A percentile compares a stretch with the other conserved stretches of the same genome.
These are phyloP conservation scores for Eucalyptus albens DNA, from an alignment of 345 rosid species.

Conservation along the genomic window DNA sequence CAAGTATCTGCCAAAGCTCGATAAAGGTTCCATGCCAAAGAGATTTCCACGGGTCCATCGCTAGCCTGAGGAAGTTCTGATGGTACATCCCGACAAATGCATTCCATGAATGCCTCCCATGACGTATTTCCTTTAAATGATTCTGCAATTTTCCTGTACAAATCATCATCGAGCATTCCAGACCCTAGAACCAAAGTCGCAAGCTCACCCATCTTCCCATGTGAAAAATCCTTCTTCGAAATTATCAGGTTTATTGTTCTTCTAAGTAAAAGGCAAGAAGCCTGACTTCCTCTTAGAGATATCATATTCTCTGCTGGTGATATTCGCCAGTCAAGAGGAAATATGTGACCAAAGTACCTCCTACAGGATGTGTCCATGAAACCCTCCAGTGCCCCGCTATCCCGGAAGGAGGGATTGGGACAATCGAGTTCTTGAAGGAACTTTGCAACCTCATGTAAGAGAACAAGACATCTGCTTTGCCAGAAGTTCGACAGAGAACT, in stretches of 20 bases:
- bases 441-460: conserved; percentile 14
- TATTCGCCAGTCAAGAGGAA: conserved; percentile 13
- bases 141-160: not conserved
- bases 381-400: not conserved
- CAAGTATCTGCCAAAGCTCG: conserved; percentile 15
- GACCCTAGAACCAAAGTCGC: conserved; percentile 31
- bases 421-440: conserved; percentile 12
- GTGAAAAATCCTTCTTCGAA: not conserved
- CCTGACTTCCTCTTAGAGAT: conserved; percentile 13
- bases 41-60: not conserved
- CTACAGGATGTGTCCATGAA: not conserved
- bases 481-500: conserved; percentile 7
- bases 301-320: conserved; percentile 12
- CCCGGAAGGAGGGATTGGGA: not conserved
- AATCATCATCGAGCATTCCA: not conserved
- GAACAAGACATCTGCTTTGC: conserved; percentile 1
- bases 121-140: not conserved
- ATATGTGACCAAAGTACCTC: conserved; percentile 4
- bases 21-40: conserved; percentile 2
- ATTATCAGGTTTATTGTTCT: not conserved
- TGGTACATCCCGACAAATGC: not conserved
- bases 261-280: not conserved
- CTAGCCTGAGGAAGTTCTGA: not conserved
- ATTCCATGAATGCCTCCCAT: conserved; percentile 17
- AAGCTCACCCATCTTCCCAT: conserved; percentile 21